Evolutionary conservation across 2,329 filamentous ascomycete genomes (phyloP).

Genomic region (Acarospora socialis): DNA sequence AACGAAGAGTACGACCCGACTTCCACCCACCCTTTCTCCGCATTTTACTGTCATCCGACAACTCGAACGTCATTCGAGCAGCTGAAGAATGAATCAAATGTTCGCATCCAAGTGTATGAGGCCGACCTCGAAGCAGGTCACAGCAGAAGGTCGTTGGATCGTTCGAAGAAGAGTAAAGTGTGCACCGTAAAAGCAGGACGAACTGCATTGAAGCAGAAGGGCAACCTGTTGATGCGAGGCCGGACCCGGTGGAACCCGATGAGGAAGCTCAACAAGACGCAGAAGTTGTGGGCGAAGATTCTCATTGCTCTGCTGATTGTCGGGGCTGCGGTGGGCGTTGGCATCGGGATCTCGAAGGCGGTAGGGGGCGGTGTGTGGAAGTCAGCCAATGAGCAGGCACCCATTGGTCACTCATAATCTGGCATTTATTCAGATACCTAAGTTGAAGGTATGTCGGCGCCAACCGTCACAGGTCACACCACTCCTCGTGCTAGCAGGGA

Average conservation of each 20-base stretch:
- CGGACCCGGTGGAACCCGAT: slow-evolving; percentile 22
- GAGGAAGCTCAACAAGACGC: slow-evolving; percentile 21
- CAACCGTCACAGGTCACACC: too few species aligned
- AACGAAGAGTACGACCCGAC: slow-evolving; percentile 6
- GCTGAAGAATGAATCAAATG: slow-evolving; percentile 13
- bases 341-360: slow-evolving; percentile 29
- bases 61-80: slow-evolving; percentile 20
- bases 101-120: slow-evolving; percentile 12
- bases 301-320: slow-evolving; percentile 28
- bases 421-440: too few species aligned
- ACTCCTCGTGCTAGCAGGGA: too few species aligned
- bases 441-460: too few species aligned
- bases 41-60: slow-evolving; percentile 29
- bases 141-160: slow-evolving; percentile 9
- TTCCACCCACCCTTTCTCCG: slow-evolving; percentile 22
- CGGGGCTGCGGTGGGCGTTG: slow-evolving; percentile 30
- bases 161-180: slow-evolving; percentile 11
- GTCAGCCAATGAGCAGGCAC: slow-evolving; percentile 19
- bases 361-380: slow-evolving; percentile 32
- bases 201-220: slow-evolving; percentile 19
- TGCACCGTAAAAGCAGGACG: slow-evolving; percentile 20
- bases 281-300: slow-evolving; percentile 26
- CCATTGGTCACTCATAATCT: too few species aligned
- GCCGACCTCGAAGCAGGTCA: slow-evolving; percentile 23
- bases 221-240: slow-evolving; percentile 3